These are phyloP conservation scores for Malassezia caprae DNA, from an alignment of 1,284 basidiomycete species.

Conservation along the genomic window DNA sequence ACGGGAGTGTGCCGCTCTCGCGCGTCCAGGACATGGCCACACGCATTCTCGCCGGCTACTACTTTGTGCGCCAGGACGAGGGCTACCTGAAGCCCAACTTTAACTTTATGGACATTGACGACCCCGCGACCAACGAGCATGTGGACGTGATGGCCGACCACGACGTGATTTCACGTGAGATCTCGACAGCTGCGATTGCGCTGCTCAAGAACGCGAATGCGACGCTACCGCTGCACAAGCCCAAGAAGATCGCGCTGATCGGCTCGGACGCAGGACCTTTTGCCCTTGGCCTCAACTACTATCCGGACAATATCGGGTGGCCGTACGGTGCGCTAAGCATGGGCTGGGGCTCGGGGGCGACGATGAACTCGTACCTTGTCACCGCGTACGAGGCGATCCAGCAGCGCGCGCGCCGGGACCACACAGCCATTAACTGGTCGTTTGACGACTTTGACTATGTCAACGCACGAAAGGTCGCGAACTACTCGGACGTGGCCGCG, in stretches of 20 bases:
- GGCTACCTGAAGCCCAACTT: constrained; percentile 39
- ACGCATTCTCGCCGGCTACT: constrained; percentile 44
- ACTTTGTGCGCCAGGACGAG: constrained; percentile 48
- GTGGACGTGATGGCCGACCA: constrained; percentile 68
- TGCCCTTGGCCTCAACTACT: constrained; percentile 63
- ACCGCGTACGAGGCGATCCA: constrained; percentile 61
- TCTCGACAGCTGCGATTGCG: constrained; percentile 64
- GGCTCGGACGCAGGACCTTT: constrained; percentile 60
- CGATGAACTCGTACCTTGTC: constrained; percentile 52
- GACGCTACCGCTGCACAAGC: constrained; percentile 27
- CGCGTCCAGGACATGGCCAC: constrained; percentile 53
- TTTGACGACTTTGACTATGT: constrained; percentile 57
- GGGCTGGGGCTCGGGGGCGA: constrained; percentile 63
- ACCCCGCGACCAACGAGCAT: constrained; percentile 52
- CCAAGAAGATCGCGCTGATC: constrained; percentile 28
- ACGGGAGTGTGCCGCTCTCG: constrained; percentile 59
- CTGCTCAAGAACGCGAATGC: constrained; percentile 60
- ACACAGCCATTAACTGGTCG: constrained; percentile 51
- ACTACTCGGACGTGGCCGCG: constrained; percentile 51
- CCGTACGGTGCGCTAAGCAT: constrained; percentile 62
- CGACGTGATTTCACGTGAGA: constrained; percentile 58
- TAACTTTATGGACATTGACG: constrained; percentile 27
- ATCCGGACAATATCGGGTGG: constrained; percentile 55
- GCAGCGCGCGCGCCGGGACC: constrained; percentile 53
- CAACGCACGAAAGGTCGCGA: constrained; percentile 28